Conservation (phyloP, 2,329 filamentous ascomycete genomes). For the Curvularia sp. region DNA sequence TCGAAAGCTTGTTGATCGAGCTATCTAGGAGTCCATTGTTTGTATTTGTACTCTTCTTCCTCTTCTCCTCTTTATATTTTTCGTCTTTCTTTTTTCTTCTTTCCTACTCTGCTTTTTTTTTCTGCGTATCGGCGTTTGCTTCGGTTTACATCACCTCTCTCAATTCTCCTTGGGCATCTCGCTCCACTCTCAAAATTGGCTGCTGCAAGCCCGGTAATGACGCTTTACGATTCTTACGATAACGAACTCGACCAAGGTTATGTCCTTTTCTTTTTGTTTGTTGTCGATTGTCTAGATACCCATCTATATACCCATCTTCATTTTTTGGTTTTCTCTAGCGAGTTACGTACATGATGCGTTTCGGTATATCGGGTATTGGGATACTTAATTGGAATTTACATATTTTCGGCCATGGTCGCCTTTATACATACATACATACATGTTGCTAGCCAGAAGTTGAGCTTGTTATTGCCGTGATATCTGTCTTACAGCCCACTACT, state of each 20-base stretch:
- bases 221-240: constrained; percentile 18
- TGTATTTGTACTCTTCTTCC: constrained; percentile 9
- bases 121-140: constrained; percentile 1
- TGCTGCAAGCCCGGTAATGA: constrained; percentile 16
- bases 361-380: constrained; percentile 11
- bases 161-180: background rate
- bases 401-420: constrained; percentile 4
- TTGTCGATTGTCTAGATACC: constrained; percentile 15
- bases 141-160: constrained; percentile 2
- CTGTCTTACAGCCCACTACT: background rate
- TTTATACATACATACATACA: background rate
- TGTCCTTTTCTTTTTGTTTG: constrained; percentile 16
- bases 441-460: background rate
- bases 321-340: constrained; percentile 5
- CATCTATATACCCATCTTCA: constrained; percentile 15
- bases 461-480: background rate
- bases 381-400: constrained; percentile 7
- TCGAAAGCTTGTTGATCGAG: background rate
- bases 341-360: constrained; percentile 9
- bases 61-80: background rate
- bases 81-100: background rate
- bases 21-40: background rate
- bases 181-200: constrained; percentile 11
- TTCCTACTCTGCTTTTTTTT: background rate
- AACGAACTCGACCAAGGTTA: constrained; percentile 17